Evolutionary conservation across 2,329 filamentous ascomycete species (phyloP), one percentile per base, ranked within the genome.

Genomic region (Cercospora nicotianae): DNA sequence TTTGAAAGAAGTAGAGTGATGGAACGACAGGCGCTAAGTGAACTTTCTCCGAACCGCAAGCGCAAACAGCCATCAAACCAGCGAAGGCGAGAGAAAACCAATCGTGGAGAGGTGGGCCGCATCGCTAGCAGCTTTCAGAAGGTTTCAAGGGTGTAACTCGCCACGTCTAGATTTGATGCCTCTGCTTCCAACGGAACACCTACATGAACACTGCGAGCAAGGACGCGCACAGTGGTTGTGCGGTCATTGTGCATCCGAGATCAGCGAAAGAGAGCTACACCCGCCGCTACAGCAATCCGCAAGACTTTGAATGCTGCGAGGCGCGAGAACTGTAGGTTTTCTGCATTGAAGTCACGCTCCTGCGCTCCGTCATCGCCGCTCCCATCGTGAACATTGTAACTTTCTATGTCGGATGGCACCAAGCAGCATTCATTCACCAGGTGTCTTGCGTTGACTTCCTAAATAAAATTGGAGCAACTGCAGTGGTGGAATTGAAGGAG

Each of bases 11-110:
- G 60, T 51, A 36, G 23, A 20, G 2, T 62, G 33, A 20, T 62
- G 13, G 30, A 62, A 62, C 60, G 60, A 62, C 60, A 48, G 60
- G 60, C 60, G 60, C 60, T 62, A 62, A 42, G 39, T 36, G 36
- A 62, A 62, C 18, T 62, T 36, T 51, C 60, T 48, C 13, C 60
- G 28, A 62, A 62, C 60, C 39, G 39, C 60, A 62, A 62, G 39
- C 60, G 60, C 39, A 48, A 62, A 62, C 39, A n/a, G 39, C 33
- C 60, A 62, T 45, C 39, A 31, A 30, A 5, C 33, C 39, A 45
- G 60, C 60, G 39, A 62, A 9, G 57, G 57, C 26, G 30, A 30
- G 30, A 30, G 30, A 30, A 30, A 30, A 30, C 10, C 30, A 20
- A 30, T 39, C 33, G 57, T 26, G 57, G 57, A 60, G 7, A 36